These are phyloP conservation scores for Pseudocercospora cruenta DNA, from an alignment of 2,329 filamentous ascomycete species.

Conservation along the genomic window DNA sequence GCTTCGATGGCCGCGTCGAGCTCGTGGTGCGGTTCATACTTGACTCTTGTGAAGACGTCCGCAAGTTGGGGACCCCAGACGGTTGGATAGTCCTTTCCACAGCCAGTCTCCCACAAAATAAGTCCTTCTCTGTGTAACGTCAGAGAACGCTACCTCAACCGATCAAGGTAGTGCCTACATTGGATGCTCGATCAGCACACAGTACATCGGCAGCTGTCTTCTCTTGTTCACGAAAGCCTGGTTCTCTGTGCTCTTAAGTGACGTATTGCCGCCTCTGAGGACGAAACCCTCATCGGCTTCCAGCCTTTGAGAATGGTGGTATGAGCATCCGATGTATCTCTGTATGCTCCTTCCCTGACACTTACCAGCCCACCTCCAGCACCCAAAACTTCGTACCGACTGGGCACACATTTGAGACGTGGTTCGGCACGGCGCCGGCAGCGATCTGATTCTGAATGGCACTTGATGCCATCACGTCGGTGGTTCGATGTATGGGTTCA, in stretches of 20 bases:
- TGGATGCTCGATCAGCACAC: conserved; percentile 51
- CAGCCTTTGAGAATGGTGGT: conserved; percentile 43
- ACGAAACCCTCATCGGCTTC: conserved; percentile 54
- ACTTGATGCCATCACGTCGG: conserved; percentile 19
- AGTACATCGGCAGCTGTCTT: conserved; percentile 47
- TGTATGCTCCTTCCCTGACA: conserved; percentile 13
- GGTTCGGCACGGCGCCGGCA: conserved; percentile 37
- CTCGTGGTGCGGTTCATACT: conserved; percentile 41
- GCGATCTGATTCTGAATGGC: conserved; percentile 38
- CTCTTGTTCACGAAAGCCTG: conserved; percentile 47
- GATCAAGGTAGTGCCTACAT: conserved; percentile 21
- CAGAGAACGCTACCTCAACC: neutral
- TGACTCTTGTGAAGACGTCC: conserved; percentile 41
- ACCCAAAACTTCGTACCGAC: conserved; percentile 54
- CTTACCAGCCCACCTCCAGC: conserved; percentile 30
- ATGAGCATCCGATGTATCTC: conserved; percentile 40
- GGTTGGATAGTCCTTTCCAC: conserved; percentile 45
- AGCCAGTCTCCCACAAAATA: conserved; percentile 49
- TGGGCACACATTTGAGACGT: conserved; percentile 45
- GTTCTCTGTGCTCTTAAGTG: conserved; percentile 40
- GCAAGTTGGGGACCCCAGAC: conserved; percentile 40
- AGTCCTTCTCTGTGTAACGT: conserved; percentile 38
- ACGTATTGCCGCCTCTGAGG: conserved; percentile 46
- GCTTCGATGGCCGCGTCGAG: conserved; percentile 40
- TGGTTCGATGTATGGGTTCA: conserved; percentile 4